Evolutionary conservation across 768 basidiomycete species (phyloP).

Genomic region (Mycena belliarum): DNA sequence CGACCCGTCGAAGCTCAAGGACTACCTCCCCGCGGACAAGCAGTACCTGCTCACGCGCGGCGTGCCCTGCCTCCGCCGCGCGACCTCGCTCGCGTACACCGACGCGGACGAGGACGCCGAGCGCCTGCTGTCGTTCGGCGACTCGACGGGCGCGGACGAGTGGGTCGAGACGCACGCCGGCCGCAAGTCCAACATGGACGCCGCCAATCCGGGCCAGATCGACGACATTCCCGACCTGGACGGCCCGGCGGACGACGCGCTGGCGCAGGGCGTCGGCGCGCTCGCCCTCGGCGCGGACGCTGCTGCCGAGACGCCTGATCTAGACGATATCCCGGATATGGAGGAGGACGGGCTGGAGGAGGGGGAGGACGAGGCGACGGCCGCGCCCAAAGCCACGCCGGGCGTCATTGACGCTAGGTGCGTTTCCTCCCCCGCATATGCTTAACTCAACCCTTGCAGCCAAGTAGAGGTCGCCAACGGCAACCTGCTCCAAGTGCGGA

Average conservation of each 20-base stretch:
- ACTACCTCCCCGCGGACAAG: slow-evolving; percentile 94
- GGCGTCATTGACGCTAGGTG: slow-evolving; percentile 53
- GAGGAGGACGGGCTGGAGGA: slow-evolving; percentile 91
- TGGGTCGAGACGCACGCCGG: slow-evolving; percentile 99
- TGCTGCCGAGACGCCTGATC: slow-evolving; percentile 65
- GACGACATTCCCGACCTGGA: slow-evolving; percentile 90
- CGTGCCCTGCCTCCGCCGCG: slow-evolving; percentile 95
- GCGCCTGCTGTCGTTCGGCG: slow-evolving; percentile 78
- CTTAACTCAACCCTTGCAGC: slow-evolving; percentile 34
- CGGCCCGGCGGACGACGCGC: slow-evolving; percentile 35
- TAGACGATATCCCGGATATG: slow-evolving; percentile 99
- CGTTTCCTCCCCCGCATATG: slow-evolving; percentile 22
- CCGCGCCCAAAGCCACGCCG: slow-evolving; percentile 50
- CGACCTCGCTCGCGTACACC: slow-evolving; percentile 89
- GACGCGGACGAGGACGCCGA: slow-evolving; percentile 97
- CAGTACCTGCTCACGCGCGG: slow-evolving; percentile 95
- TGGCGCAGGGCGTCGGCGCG: slow-evolving; percentile 45
- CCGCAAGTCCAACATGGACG: slow-evolving; percentile 54
- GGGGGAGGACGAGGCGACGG: slow-evolving; percentile 79
- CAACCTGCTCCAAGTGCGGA: slow-evolving; percentile 92
- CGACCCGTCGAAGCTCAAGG: slow-evolving; percentile 79
- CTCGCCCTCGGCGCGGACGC: slow-evolving; percentile 45
- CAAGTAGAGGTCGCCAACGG: slow-evolving; percentile 67
- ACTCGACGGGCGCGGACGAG: slow-evolving; percentile 73
- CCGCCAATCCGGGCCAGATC: slow-evolving; percentile 64